Conservation (phyloP, 331 rosid species). For the Dryas integrifolia region DNA sequence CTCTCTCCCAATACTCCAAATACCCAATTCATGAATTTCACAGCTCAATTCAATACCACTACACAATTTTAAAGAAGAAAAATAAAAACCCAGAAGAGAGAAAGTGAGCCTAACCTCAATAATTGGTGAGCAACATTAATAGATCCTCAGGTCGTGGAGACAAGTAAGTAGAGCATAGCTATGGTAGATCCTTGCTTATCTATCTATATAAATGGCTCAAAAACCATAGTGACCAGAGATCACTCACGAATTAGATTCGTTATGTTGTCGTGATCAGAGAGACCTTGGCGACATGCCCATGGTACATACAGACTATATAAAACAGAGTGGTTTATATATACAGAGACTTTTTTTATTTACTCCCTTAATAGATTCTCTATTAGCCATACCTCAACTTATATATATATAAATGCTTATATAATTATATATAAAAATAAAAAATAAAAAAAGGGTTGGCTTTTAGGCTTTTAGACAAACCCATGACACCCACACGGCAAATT, state of each 20-base stretch:
- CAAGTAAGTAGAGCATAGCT: not conserved
- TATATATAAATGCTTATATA: too few species aligned
- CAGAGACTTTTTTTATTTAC: too few species aligned
- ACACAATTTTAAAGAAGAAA: not conserved
- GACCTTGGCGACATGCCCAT: not conserved
- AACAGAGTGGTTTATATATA: not conserved
- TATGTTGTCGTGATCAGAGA: constrained; percentile 18
- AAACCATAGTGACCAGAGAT: constrained; percentile 5
- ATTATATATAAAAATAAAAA: not conserved
- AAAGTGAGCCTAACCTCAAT: constrained; percentile 28
- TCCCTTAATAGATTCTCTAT: too few species aligned
- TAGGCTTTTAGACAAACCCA: constrained; percentile 18
- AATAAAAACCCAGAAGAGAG: not conserved
- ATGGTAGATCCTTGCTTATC: not conserved
- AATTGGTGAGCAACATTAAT: constrained; percentile 14
- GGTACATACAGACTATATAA: too few species aligned
- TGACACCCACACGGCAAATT: constrained; percentile 23
- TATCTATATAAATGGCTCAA: not conserved
- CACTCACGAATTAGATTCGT: constrained; percentile 11
- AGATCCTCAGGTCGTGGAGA: constrained; percentile 18
- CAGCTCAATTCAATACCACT: not conserved
- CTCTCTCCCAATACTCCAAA: not conserved
- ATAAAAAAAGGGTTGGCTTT: not conserved
- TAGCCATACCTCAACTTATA: too few species aligned
- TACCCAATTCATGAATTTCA: constrained; percentile 5